These are phyloP conservation scores for Triticum urartu DNA, from an alignment of 176 grass and related monocot genomes.

Conservation along the genomic window DNA sequence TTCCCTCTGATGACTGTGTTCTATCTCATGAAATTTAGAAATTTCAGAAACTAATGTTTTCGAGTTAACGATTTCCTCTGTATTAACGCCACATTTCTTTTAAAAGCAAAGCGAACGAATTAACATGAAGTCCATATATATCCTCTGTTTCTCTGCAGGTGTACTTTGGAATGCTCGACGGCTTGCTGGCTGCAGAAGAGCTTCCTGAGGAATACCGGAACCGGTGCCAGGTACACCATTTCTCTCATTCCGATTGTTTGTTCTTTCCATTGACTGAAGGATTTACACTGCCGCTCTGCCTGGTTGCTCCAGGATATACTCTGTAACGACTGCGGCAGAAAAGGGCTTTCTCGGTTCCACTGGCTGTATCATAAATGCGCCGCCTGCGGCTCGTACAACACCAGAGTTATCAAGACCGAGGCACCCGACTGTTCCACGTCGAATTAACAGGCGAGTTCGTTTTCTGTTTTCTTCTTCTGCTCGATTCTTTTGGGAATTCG, in stretches of 20 bases:
- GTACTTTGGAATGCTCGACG: conserved; percentile 96
- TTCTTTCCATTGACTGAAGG: neutral
- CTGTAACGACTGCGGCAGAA: conserved; percentile 82
- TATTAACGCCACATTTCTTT: too few species aligned
- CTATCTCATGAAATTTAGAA: neutral
- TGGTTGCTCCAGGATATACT: conserved; percentile 66
- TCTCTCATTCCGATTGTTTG: neutral
- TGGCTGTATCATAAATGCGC: conserved; percentile 89
- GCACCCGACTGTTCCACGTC: conserved; percentile 44
- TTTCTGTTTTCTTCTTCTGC: neutral
- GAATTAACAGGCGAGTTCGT: conserved; percentile 37
- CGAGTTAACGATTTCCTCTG: too few species aligned
- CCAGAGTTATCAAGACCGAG: conserved; percentile 80
- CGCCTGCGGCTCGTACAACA: conserved; percentile 80
- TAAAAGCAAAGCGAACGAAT: neutral
- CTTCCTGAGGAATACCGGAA: conserved; percentile 84
- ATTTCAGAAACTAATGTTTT: neutral
- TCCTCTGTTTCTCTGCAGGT: conserved; percentile 43
- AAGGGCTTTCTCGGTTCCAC: conserved; percentile 69
- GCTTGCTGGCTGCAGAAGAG: conserved; percentile 67
- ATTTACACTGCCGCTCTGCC: neutral
- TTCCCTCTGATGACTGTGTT: neutral
- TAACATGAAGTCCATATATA: neutral
- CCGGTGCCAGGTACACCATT: conserved; percentile 58
- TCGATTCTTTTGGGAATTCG: neutral